phyloP scores from a whole-genome alignment of 2,329 filamentous ascomycete species.

The Colletotrichum chrysophilum region DNA sequence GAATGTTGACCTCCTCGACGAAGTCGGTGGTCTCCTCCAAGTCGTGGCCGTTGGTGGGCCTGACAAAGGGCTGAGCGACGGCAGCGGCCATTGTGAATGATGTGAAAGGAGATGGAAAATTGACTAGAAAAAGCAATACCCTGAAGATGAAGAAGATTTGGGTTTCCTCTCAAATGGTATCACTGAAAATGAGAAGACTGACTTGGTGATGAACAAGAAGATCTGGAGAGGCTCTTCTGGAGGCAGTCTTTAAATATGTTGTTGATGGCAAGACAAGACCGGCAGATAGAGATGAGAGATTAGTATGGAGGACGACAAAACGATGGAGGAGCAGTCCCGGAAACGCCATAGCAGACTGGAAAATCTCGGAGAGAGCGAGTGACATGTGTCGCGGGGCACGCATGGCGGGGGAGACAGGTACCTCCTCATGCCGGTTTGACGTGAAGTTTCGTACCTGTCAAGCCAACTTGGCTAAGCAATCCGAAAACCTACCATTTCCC shows the following conservation, averaged over 20 bases:
- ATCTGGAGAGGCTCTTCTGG: not conserved
- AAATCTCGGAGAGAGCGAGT: conserved; percentile 7
- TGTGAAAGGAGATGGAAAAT: not conserved
- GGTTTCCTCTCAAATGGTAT: not conserved
- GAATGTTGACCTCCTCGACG: conserved; percentile 61
- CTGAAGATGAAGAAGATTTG: not conserved
- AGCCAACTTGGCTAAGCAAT: conserved; percentile 16
- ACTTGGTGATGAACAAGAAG: not conserved
- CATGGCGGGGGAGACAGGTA: not conserved
- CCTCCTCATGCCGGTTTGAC: not conserved
- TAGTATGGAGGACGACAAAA: not conserved
- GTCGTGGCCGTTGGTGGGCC: conserved; percentile 27
- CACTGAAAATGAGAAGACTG: not conserved
- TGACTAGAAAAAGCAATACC: not conserved
- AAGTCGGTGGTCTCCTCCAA: conserved; percentile 51
- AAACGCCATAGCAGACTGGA: not conserved
- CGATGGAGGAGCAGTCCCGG: not conserved
- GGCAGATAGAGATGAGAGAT: not conserved
- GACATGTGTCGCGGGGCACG: not conserved
- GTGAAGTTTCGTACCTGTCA: not conserved
- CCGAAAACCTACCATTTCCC: conserved; percentile 4
- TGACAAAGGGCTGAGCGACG: conserved; percentile 3
- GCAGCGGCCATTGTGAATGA: conserved; percentile 15
- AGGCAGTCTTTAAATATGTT: conserved; percentile 17
- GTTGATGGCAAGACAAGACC: conserved; percentile 10